These are phyloP conservation scores for Furcasterigmium furcatum DNA, from an alignment of 2,329 filamentous ascomycete genomes.

Conservation along the genomic window DNA sequence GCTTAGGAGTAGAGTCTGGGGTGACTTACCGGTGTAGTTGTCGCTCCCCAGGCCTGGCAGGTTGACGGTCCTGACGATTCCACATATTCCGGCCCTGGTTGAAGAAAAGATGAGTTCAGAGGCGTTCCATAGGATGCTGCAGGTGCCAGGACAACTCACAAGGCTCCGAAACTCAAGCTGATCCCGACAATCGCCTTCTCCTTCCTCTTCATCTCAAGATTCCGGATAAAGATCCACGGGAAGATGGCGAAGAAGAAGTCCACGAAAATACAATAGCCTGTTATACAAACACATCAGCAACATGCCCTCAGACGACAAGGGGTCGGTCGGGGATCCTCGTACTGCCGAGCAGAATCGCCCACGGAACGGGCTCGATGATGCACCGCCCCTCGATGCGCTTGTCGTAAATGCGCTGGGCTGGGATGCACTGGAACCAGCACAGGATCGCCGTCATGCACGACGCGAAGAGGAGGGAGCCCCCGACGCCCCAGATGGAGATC, in stretches of 20 bases:
- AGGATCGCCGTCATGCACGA: slow-evolving; percentile 9
- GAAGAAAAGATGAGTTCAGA: background rate
- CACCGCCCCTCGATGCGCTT: slow-evolving; percentile 11
- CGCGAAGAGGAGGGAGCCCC: slow-evolving; percentile 13
- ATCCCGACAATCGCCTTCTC: slow-evolving; percentile 32
- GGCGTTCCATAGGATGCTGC: background rate
- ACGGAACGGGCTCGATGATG: slow-evolving; percentile 9
- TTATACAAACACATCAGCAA: no score
- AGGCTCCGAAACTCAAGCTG: slow-evolving; percentile 12
- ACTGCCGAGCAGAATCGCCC: slow-evolving; percentile 10
- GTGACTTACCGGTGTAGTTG: background rate
- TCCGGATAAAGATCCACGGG: slow-evolving; percentile 39
- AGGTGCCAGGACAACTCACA: background rate
- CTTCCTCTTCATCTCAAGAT: slow-evolving; percentile 26
- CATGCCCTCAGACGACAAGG: no score
- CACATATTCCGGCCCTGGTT: background rate
- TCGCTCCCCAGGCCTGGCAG: background rate
- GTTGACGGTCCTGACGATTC: background rate
- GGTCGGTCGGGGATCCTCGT: no score
- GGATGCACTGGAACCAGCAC: slow-evolving; percentile 15
- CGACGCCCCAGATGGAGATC: slow-evolving; percentile 26
- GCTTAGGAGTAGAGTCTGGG: no score
- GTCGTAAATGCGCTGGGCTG: slow-evolving; percentile 10
- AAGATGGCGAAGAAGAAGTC: slow-evolving; percentile 36
- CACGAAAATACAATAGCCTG: slow-evolving; percentile 15